phyloP scores from a whole-genome alignment of 805 yeast species.

The Candida vartiovaarae region DNA sequence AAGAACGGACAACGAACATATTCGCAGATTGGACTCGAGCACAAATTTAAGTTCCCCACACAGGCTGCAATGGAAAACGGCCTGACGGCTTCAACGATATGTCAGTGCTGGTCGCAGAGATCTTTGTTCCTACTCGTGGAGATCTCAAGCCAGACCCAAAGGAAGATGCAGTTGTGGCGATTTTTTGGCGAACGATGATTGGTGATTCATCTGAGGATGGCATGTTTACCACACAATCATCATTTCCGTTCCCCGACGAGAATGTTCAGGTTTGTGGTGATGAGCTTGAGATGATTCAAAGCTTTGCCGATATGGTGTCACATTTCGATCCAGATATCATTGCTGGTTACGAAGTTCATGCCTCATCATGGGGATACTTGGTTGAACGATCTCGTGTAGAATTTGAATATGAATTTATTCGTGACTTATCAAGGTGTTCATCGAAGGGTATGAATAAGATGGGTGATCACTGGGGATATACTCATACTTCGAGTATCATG shows the following conservation, averaged over 20 bases:
- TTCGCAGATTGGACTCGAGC: constrained; percentile 49
- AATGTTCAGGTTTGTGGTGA: constrained; percentile 27
- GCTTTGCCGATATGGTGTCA: constrained; percentile 48
- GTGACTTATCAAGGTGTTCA: constrained; percentile 54
- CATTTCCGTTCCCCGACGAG: constrained; percentile 1
- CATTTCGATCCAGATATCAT: constrained; percentile 80
- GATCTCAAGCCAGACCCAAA: constrained; percentile 57
- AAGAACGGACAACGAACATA: constrained; percentile 9
- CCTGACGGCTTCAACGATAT: constrained; percentile 40
- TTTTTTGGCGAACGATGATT: constrained; percentile 59
- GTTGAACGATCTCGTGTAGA: constrained; percentile 50
- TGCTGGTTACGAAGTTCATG: constrained; percentile 77
- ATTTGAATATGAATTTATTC: constrained; percentile 46
- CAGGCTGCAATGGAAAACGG: constrained; percentile 27
- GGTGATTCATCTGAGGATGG: constrained; percentile 34
- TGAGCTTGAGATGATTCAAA: constrained; percentile 56
- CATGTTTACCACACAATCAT: constrained; percentile 19
- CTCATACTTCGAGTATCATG: constrained; percentile 62
- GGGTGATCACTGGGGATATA: constrained; percentile 74
- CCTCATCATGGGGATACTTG: constrained; percentile 85
- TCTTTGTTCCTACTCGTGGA: constrained; percentile 53
- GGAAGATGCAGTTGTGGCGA: constrained; percentile 47
- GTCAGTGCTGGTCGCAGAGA: constrained; percentile 57
- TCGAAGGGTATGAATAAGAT: constrained; percentile 41
- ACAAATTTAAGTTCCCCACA: constrained; percentile 33